phyloP scores from a whole-genome alignment of 768 basidiomycete species.

The Phylloporus scabripes region DNA sequence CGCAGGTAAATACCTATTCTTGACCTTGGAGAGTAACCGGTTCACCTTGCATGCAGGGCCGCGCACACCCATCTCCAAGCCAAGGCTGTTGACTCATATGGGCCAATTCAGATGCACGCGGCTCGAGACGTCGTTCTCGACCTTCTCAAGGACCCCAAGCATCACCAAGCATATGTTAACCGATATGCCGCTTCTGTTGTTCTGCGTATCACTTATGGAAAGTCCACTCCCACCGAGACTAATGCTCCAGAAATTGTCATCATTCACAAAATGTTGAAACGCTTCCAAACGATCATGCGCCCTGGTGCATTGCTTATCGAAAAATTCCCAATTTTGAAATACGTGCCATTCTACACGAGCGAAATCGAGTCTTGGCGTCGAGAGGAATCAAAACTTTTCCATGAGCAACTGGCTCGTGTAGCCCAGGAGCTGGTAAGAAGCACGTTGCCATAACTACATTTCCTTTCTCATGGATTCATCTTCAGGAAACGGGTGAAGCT shows the following conservation, averaged over 20 bases:
- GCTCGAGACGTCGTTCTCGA: slow-evolving; percentile 31
- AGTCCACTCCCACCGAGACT: slow-evolving; percentile 26
- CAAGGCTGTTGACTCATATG: slow-evolving; percentile 45
- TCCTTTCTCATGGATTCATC: neutral
- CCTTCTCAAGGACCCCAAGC: slow-evolving; percentile 28
- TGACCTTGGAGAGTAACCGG: neutral
- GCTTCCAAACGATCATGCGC: slow-evolving; percentile 34
- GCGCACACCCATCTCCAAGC: slow-evolving; percentile 56
- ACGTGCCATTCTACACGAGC: slow-evolving; percentile 58
- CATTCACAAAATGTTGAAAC: slow-evolving; percentile 31
- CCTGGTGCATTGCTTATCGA: slow-evolving; percentile 36
- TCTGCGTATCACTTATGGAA: slow-evolving; percentile 33
- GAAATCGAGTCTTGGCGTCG: slow-evolving; percentile 50
- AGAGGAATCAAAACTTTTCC: slow-evolving; percentile 54
- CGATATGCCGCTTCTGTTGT: slow-evolving; percentile 35
- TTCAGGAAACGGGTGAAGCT: slow-evolving; percentile 19
- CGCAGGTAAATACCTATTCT: slow-evolving; percentile 37
- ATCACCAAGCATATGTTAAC: slow-evolving; percentile 53
- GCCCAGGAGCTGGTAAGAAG: slow-evolving; percentile 37
- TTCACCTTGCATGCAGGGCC: slow-evolving; percentile 33
- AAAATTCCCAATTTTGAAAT: slow-evolving; percentile 34
- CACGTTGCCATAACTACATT: neutral
- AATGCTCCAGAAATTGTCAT: slow-evolving; percentile 30
- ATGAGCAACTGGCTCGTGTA: slow-evolving; percentile 45
- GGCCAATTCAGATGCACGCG: slow-evolving; percentile 40